Conservation (phyloP, 495 filamentous ascomycete species). For the Entonaema liquescens region DNA sequence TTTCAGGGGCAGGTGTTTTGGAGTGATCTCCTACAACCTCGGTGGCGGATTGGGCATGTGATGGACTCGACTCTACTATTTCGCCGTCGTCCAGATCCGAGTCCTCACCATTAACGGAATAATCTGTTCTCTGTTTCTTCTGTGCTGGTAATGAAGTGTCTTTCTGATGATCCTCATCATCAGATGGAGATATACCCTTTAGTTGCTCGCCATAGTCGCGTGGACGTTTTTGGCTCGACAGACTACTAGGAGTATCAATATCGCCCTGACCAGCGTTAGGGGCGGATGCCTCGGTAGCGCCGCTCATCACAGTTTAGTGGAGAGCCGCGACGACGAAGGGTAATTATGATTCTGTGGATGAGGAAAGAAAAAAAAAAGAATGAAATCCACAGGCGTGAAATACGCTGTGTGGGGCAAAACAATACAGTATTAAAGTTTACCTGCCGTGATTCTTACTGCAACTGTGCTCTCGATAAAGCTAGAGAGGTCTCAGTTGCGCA, state of each 20-base stretch:
- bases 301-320: conserved; percentile 19
- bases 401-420: background rate
- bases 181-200: conserved; percentile 38
- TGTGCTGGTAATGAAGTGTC: background rate
- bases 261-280: conserved; percentile 12
- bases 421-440: background rate
- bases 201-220: conserved; percentile 41
- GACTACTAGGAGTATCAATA: conserved; percentile 10
- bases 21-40: background rate
- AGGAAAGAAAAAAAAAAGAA: background rate
- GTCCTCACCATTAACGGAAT: conserved; percentile 12
- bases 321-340: background rate
- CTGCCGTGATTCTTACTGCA: background rate
- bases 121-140: conserved; percentile 40
- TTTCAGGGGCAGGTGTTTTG: background rate
- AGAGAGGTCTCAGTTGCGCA: background rate
- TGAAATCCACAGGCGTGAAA: background rate
- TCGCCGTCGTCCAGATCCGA: conserved; percentile 49
- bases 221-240: conserved; percentile 30
- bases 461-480: background rate
- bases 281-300: conserved; percentile 1
- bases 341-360: background rate
- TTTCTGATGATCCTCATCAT: conserved; percentile 28
- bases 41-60: conserved; percentile 12
- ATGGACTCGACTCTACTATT: conserved; percentile 43